Conservation (phyloP, 345 rosid genomes). For the Populus deltoides region DNA sequence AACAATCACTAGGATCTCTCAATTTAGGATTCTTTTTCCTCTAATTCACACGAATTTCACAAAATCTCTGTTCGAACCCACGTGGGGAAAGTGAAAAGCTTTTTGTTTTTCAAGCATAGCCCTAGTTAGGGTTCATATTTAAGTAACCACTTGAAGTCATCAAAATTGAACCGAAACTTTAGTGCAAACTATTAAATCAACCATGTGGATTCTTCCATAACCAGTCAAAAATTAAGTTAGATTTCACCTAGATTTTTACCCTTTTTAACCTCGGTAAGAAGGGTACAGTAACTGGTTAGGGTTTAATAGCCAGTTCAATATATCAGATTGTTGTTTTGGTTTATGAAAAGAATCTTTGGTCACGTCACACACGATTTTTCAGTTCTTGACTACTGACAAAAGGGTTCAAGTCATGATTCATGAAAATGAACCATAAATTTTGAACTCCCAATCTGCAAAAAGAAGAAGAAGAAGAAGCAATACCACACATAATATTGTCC, state of each 20-base stretch:
- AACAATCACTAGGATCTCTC: slow-evolving; percentile 29
- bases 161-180: slow-evolving; percentile 14
- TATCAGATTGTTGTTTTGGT: slow-evolving; percentile 39
- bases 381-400: slow-evolving; percentile 60
- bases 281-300: slow-evolving; percentile 26
- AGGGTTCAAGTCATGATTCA: slow-evolving; percentile 47
- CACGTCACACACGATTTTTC: slow-evolving; percentile 64
- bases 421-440: slow-evolving; percentile 26
- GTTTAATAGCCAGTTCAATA: slow-evolving; percentile 36
- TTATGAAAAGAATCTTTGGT: slow-evolving; percentile 62
- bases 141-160: slow-evolving; percentile 24
- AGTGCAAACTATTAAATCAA: slow-evolving; percentile 21
- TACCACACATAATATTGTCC: background rate
- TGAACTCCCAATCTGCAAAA: background rate
- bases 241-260: slow-evolving; percentile 1
- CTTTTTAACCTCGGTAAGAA: background rate
- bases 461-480: background rate
- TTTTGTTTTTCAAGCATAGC: slow-evolving; percentile 16
- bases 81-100: slow-evolving; percentile 15
- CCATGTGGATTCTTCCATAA: slow-evolving; percentile 23
- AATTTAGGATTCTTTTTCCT: slow-evolving; percentile 39
- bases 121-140: slow-evolving; percentile 31
- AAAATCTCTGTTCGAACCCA: slow-evolving; percentile 20
- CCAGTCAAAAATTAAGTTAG: slow-evolving; percentile 22
- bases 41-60: slow-evolving; percentile 32